Conservation (phyloP, 805 yeast species). For the Zygosaccharomyces pseudorouxii region DNA sequence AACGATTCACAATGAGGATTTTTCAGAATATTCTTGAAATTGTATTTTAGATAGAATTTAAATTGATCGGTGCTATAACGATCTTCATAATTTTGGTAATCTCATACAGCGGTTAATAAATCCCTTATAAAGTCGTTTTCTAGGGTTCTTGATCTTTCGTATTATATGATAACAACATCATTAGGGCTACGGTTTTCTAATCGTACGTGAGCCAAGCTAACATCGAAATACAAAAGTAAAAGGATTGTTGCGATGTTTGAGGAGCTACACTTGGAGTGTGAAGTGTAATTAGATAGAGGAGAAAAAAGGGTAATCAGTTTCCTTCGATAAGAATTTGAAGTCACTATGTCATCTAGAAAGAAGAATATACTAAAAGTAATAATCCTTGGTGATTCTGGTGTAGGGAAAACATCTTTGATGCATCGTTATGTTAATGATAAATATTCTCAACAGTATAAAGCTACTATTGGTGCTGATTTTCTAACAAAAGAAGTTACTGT, state of each 20-base stretch:
- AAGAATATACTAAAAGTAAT: conserved; percentile 80
- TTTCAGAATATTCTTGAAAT: no score
- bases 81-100: no score
- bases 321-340: background rate
- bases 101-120: no score
- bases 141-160: no score
- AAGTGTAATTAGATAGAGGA: background rate
- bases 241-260: no score
- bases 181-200: background rate
- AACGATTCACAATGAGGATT: no score
- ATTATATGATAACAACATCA: no score
- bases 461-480: conserved; percentile 97
- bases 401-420: conserved; percentile 95
- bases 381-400: conserved; percentile 94
- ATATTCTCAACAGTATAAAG: conserved; percentile 92
- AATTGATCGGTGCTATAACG: no score
- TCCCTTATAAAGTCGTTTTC: no score
- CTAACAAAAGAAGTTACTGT: conserved; percentile 83
- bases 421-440: conserved; percentile 95
- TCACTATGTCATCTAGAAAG: conserved; percentile 45
- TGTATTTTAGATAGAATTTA: no score
- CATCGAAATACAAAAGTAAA: background rate
- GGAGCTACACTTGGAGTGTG: background rate
- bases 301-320: no score
- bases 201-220: background rate